Conservation (phyloP, 1,284 basidiomycete species). For the Pyrrhoderma lamaoense region DNA sequence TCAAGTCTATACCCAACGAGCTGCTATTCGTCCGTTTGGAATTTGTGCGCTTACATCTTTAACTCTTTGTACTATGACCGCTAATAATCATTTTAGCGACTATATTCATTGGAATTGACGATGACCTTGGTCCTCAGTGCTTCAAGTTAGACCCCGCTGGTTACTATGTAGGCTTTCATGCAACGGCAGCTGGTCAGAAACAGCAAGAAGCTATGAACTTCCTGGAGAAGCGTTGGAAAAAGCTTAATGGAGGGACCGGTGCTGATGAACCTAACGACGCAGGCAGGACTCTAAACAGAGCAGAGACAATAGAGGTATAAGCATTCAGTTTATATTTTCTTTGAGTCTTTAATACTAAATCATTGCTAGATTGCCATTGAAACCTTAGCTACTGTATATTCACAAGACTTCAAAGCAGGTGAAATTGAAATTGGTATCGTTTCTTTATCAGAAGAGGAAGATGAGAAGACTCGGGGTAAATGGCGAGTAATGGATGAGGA, state of each 20-base stretch:
- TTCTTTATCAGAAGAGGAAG: conserved; percentile 63
- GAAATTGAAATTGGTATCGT: conserved; percentile 86
- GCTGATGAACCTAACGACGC: conserved; percentile 68
- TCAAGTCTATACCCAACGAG: conserved; percentile 97
- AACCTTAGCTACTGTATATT: conserved; percentile 86
- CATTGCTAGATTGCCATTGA: conserved; percentile 98
- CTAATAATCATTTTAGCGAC: conserved; percentile 53
- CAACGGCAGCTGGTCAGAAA: conserved; percentile 93
- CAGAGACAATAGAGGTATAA: conserved; percentile 80
- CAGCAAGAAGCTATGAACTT: conserved; percentile 99
- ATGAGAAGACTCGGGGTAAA: conserved; percentile 55
- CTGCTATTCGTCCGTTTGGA: conserved; percentile 94
- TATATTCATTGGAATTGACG: conserved; percentile 92
- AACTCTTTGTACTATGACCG: not conserved
- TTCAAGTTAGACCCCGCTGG: conserved; percentile 99
- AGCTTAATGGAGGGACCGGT: conserved; percentile 68
- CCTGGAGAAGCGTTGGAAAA: conserved; percentile 99
- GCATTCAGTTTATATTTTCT: conserved; percentile 11
- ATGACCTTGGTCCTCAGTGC: conserved; percentile 85
- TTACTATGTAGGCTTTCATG: conserved; percentile 98
- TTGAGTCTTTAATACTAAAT: no score
- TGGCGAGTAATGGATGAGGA: conserved; percentile 82
- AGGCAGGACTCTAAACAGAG: conserved; percentile 54
- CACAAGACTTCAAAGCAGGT: conserved; percentile 91
- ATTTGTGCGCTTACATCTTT: conserved; percentile 57